Percentiles rank a stretch among this genome's conserved stretches.
phyloP scores from a whole-genome alignment of 495 filamentous ascomycete genomes.

The Aspergillus ellipticus region DNA sequence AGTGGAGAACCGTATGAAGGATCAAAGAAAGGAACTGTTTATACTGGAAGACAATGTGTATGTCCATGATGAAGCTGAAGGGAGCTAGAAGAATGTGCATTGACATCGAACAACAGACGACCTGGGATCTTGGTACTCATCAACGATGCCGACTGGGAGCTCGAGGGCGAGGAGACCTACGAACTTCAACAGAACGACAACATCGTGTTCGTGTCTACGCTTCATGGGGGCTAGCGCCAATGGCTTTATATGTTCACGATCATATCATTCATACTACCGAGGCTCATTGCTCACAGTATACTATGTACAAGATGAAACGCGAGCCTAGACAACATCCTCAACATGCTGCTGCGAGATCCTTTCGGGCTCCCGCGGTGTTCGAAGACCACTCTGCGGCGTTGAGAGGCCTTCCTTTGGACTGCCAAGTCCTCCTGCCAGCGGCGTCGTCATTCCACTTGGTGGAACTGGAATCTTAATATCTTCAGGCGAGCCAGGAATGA shows the following conservation, averaged over 20 bases:
- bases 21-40: slow-evolving; percentile 83
- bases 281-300: background rate
- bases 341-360: slow-evolving; percentile 47
- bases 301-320: slow-evolving; percentile 2
- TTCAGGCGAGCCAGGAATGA: slow-evolving; percentile 73
- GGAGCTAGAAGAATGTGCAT: background rate
- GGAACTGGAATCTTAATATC: slow-evolving; percentile 81
- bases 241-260: slow-evolving; percentile 2
- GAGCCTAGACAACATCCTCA: slow-evolving; percentile 43
- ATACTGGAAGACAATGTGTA: slow-evolving; percentile 86
- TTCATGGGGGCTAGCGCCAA: slow-evolving; percentile 74
- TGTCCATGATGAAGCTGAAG: slow-evolving; percentile 23
- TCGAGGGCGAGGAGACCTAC: slow-evolving; percentile 91
- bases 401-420: slow-evolving; percentile 39
- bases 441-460: slow-evolving; percentile 51
- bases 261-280: background rate
- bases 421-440: slow-evolving; percentile 42
- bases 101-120: slow-evolving; percentile 52
- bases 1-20: slow-evolving; percentile 80
- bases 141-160: slow-evolving; percentile 97
- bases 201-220: slow-evolving; percentile 94
- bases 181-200: slow-evolving; percentile 77
- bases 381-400: slow-evolving; percentile 43
- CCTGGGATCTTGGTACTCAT: slow-evolving; percentile 97
- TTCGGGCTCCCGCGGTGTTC: slow-evolving; percentile 45